Base-by-base conservation (phyloP, 164 flowering plant species). In the Protea cynaroides region DNA sequence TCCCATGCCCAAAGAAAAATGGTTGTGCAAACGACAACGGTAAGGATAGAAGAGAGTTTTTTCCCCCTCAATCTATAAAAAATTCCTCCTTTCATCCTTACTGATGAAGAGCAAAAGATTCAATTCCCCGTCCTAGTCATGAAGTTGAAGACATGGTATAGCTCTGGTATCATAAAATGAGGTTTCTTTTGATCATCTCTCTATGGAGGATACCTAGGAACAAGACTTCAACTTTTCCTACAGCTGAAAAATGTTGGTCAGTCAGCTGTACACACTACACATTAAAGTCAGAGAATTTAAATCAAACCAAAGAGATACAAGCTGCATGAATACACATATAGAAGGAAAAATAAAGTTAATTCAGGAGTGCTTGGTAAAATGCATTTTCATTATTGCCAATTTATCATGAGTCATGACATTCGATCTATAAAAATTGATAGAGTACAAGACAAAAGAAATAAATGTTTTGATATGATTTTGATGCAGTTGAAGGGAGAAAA, bases 1-100 rank as follows among this genome's bases (percentile, higher is more conserved):
- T 84, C 89, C 82, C 80, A 81, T 14, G 76, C 63, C 81, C 84
- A 82, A 46, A 86, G 66, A 24, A 83, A 68, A 60, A 84, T n/a
- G 24, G 85, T 82, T 18, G 77, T 73, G 57, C 76, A 70, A 47
- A 74, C 11, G 29, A 88, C 74, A 56, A 67, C 73, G 58, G 72
- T 22, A 59, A 84, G 58, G 36, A 75, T 59, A 58, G 75, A 53
- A 21, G 76, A 76, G 36, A 78, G 69, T 7, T 76, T 72, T 43
- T 78, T 80, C 47, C 83, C 78, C 64, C 75, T 78, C 54, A 71
- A 29, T 60, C 81, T 72, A 68, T 50, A 40, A 19, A 57, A 18
- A 61, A 59, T 66, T 67, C 85, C 86, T 19, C 82, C 84, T 76
- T 84, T 87, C 90, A 84, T 85, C 59, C 76, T 69, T 62, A 34